phyloP scores from a whole-genome alignment of 257 asterid genomes.

The Fraxinus quadrangulata region DNA sequence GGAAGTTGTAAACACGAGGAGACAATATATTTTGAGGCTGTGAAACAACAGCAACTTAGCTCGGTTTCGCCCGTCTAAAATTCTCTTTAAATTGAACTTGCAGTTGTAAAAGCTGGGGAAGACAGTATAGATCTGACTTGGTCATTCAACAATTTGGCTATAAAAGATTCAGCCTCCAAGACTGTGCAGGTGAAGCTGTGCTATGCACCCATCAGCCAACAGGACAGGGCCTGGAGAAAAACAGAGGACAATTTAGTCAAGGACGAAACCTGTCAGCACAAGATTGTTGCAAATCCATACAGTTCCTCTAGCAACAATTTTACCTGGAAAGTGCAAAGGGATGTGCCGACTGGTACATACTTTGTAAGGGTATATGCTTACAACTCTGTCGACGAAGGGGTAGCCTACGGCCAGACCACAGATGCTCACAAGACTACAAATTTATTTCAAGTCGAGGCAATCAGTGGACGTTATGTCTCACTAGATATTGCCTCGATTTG shows the following conservation, averaged over 20 bases:
- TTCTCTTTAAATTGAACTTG: neutral
- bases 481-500: constrained; percentile 57
- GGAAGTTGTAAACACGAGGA: no score
- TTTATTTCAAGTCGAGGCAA: constrained; percentile 45
- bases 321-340: constrained; percentile 46
- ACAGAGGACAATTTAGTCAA: constrained; percentile 49
- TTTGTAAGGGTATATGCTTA: constrained; percentile 63
- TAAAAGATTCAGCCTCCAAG: constrained; percentile 50
- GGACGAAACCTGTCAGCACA: constrained; percentile 75
- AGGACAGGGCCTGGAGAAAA: constrained; percentile 74
- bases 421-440: constrained; percentile 38
- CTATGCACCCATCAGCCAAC: constrained; percentile 73
- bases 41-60: no score
- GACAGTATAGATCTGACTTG: constrained; percentile 51
- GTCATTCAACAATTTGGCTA: constrained; percentile 42
- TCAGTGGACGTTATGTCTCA: constrained; percentile 58
- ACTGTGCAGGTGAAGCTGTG: constrained; percentile 52
- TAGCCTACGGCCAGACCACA: constrained; percentile 67
- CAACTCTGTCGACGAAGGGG: constrained; percentile 36
- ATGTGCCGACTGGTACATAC: constrained; percentile 62
- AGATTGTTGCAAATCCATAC: constrained; percentile 46
- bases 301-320: constrained; percentile 34
- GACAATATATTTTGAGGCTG: no score
- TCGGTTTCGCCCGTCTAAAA: neutral
- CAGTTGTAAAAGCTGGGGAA: constrained; percentile 56